Conservation (phyloP, 2,329 filamentous ascomycete genomes). For the Lithohypha guttulata region DNA sequence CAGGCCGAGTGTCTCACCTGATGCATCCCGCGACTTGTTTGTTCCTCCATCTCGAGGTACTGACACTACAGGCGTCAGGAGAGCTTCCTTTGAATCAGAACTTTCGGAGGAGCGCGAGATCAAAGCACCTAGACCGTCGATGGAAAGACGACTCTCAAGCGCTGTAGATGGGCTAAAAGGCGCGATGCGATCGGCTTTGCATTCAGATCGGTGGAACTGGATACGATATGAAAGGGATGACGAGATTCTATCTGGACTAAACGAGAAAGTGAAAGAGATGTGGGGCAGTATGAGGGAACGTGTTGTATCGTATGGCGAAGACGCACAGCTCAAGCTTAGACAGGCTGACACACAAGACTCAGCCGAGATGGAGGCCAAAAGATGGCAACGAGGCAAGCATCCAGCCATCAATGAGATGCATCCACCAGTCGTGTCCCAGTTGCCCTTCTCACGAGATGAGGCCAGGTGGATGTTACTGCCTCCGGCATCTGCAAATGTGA, state of each 20-base stretch:
- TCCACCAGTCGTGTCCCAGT: conserved; percentile 71
- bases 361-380: conserved; percentile 24
- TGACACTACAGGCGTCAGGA: background rate
- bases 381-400: conserved; percentile 38
- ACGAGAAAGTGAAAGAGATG: conserved; percentile 17
- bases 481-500: conserved; percentile 76
- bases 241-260: conserved; percentile 66
- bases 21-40: background rate
- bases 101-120: conserved; percentile 38
- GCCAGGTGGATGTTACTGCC: conserved; percentile 89
- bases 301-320: background rate
- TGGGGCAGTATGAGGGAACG: conserved; percentile 14
- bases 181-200: conserved; percentile 39
- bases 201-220: conserved; percentile 58
- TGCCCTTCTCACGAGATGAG: conserved; percentile 56
- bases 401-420: conserved; percentile 79
- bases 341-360: background rate
- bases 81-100: conserved; percentile 5
- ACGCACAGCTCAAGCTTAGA: background rate
- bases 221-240: conserved; percentile 77
- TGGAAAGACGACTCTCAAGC: conserved; percentile 72
- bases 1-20: background rate
- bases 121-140: conserved; percentile 67
- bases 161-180: conserved; percentile 55
- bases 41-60: background rate